Evolutionary conservation across 169 alveolate species (phyloP).

Genomic region (Eimeria brunetti): DNA sequence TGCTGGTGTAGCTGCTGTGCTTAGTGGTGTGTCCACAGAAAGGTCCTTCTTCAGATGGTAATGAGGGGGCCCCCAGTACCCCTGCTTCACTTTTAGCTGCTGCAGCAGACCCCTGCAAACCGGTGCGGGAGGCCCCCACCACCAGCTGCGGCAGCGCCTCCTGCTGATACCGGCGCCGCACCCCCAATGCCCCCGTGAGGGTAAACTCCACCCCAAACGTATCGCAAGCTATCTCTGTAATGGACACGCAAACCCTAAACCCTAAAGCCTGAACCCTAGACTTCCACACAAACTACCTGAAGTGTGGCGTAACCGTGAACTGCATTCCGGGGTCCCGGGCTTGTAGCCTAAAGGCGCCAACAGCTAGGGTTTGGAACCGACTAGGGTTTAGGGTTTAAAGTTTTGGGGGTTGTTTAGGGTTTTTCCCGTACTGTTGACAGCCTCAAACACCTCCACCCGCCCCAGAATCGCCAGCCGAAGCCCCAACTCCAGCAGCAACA

Average conservation of each 20-base stretch:
- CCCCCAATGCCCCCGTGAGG: conserved; percentile 82
- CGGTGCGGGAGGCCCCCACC: conserved; percentile 66
- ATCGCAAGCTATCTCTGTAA: conserved; percentile 70
- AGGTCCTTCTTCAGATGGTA: background rate
- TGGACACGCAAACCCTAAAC: background rate
- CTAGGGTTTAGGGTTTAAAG: background rate
- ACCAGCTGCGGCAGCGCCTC: conserved; percentile 81
- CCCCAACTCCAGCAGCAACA: conserved; percentile 74
- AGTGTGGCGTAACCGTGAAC: background rate
- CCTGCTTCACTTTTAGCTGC: background rate
- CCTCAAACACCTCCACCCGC: background rate
- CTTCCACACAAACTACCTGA: background rate
- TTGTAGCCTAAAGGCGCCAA: background rate
- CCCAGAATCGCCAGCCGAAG: conserved; percentile 70
- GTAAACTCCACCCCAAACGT: conserved; percentile 66
- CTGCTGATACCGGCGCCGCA: conserved; percentile 78
- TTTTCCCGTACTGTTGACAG: conserved; percentile 5
- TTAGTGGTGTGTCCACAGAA: background rate
- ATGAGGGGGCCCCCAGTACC: background rate
- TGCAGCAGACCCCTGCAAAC: background rate
- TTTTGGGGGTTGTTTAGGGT: background rate
- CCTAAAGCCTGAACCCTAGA: background rate
- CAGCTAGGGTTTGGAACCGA: background rate
- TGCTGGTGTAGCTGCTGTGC: background rate
- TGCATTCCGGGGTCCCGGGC: background rate